Percentiles rank a stretch among this genome's conserved stretches.
phyloP scores from a whole-genome alignment of 768 basidiomycete species.

The Psilocybe cyanescens region DNA sequence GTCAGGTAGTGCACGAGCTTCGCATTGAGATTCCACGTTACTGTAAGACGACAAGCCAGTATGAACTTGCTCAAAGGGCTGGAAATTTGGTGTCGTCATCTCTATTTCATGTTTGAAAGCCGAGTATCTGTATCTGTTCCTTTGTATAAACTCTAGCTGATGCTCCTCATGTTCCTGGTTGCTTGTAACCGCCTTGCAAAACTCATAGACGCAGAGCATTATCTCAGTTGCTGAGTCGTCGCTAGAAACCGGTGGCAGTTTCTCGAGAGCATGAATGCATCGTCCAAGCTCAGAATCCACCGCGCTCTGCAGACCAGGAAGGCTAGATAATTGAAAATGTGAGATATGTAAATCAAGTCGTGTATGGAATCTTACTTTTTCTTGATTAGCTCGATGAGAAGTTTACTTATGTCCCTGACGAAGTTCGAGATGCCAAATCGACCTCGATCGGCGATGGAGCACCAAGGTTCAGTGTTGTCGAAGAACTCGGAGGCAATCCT shows the following conservation, averaged over 20 bases:
- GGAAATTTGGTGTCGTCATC: constrained; percentile 37
- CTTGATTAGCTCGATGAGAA: constrained; percentile 58
- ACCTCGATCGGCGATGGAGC: constrained; percentile 38
- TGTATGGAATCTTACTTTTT: constrained; percentile 45
- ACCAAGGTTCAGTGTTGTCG: constrained; percentile 54
- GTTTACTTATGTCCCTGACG: constrained; percentile 51
- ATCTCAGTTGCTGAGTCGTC: constrained; percentile 43
- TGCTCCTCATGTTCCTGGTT: not conserved
- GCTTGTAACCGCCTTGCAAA: constrained; percentile 37
- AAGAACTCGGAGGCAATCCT: constrained; percentile 49
- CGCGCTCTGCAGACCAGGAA: not conserved
- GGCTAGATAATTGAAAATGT: not conserved
- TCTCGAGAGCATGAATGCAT: not conserved
- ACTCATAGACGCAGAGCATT: constrained; percentile 43
- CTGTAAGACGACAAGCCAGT: not conserved
- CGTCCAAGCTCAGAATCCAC: not conserved
- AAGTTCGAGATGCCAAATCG: constrained; percentile 63
- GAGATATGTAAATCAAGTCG: constrained; percentile 26
- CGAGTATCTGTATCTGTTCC: constrained; percentile 30
- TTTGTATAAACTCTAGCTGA: constrained; percentile 27
- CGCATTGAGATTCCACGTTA: not conserved
- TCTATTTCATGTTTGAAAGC: constrained; percentile 34
- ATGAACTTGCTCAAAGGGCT: constrained; percentile 24
- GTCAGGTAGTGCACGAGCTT: constrained; percentile 20
- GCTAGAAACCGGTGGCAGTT: not conserved